phyloP scores from a whole-genome alignment of 2,329 filamentous ascomycete genomes.

The Hypoxylon sp. region DNA sequence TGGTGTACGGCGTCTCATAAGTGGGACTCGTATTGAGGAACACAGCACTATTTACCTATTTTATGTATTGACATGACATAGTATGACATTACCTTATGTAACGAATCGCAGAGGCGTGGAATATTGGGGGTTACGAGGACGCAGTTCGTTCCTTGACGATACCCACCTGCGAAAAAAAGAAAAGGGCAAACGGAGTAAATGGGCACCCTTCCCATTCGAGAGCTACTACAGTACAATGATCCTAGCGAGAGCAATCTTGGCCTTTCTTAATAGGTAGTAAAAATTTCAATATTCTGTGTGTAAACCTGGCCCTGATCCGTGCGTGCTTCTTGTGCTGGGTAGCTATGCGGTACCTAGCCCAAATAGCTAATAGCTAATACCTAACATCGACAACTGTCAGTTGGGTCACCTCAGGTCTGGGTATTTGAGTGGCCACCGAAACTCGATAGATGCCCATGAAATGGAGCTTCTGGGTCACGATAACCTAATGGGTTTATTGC shows the following conservation, averaged over 20 bases:
- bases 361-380: slow-evolving; percentile 9
- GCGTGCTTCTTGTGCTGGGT: slow-evolving; percentile 8
- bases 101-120: slow-evolving; percentile 21
- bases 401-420: slow-evolving; percentile 18
- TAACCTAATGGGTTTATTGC: slow-evolving; percentile 21
- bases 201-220: slow-evolving; percentile 14
- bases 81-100: slow-evolving; percentile 15
- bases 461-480: slow-evolving; percentile 18
- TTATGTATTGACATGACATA: not conserved
- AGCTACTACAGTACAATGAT: slow-evolving; percentile 12
- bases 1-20: slow-evolving; percentile 24
- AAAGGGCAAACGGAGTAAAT: slow-evolving; percentile 28
- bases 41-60: slow-evolving; percentile 3
- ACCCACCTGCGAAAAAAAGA: slow-evolving; percentile 26
- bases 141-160: slow-evolving; percentile 15
- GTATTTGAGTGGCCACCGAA: slow-evolving; percentile 29
- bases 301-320: not conserved
- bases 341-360: not conserved
- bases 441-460: slow-evolving; percentile 17
- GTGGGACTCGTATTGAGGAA: slow-evolving; percentile 26
- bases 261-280: slow-evolving; percentile 21
- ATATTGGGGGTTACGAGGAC: slow-evolving; percentile 7
- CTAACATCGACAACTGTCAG: slow-evolving; percentile 23
- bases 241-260: slow-evolving; percentile 15
- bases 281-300: slow-evolving; percentile 22